These are phyloP conservation scores for Pleurotus pulmonarius DNA, from an alignment of 768 basidiomycete species.

Conservation along the genomic window DNA sequence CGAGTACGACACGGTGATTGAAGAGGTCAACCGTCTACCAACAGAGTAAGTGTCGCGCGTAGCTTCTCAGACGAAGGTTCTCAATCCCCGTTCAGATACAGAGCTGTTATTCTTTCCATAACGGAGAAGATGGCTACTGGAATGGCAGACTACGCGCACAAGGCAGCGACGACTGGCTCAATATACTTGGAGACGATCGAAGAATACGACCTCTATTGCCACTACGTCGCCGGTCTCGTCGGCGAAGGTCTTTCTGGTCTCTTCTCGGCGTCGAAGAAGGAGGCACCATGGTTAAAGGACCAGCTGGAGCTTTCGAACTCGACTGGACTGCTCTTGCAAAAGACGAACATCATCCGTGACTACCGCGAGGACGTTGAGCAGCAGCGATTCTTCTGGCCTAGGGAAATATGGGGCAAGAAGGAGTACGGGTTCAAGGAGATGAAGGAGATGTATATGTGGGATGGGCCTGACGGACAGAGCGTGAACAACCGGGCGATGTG, in stretches of 20 bases:
- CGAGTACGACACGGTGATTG: constrained; percentile 77
- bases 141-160: constrained; percentile 95
- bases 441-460: constrained; percentile 50
- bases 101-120: constrained; percentile 78
- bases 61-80: constrained; percentile 3
- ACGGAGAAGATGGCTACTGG: constrained; percentile 84
- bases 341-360: constrained; percentile 97
- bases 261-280: constrained; percentile 83
- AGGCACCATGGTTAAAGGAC: constrained; percentile 64
- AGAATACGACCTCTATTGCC: constrained; percentile 97
- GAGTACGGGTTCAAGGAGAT: constrained; percentile 69
- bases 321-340: constrained; percentile 95
- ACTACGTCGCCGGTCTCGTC: constrained; percentile 96
- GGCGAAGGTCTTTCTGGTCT: constrained; percentile 92
- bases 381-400: constrained; percentile 89
- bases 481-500: constrained; percentile 54
- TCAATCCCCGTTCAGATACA: constrained; percentile 45
- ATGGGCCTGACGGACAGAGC: constrained; percentile 46
- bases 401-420: constrained; percentile 77
- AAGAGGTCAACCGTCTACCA: constrained; percentile 70
- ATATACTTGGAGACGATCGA: constrained; percentile 70
- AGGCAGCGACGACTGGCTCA: constrained; percentile 65
- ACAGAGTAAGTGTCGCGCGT: constrained; percentile 45
- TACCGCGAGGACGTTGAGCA: constrained; percentile 88
- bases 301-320: constrained; percentile 90